Percentiles rank a stretch among this genome's conserved stretches.
These are phyloP conservation scores for Holtermanniella nyarrowii DNA, from an alignment of 768 basidiomycete species.

Conservation along the genomic window DNA sequence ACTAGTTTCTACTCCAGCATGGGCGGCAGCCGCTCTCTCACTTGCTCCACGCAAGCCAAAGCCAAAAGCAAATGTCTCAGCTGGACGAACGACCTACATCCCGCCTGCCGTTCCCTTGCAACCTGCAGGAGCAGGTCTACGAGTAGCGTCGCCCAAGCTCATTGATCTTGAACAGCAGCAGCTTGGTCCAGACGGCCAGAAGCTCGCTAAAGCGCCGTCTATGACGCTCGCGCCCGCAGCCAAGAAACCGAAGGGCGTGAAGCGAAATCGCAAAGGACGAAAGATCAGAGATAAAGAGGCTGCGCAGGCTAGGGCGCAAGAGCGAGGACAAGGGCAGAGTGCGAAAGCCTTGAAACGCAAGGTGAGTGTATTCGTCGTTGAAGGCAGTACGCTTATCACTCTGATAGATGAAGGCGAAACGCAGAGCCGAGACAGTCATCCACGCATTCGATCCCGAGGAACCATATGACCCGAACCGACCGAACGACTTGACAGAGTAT, in stretches of 20 bases:
- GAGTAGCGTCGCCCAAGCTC: not conserved
- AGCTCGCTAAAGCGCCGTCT: slow-evolving; percentile 32
- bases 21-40: not conserved
- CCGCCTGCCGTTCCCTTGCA: slow-evolving; percentile 5
- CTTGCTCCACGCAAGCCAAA: not conserved
- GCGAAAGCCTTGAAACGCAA: not conserved
- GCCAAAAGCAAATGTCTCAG: slow-evolving; percentile 2
- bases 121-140: slow-evolving; percentile 7
- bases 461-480: slow-evolving; percentile 37
- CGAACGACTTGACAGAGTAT: slow-evolving; percentile 38
- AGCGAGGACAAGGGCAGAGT: slow-evolving; percentile 33
- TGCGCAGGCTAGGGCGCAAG: slow-evolving; percentile 16
- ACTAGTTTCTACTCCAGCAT: not conserved
- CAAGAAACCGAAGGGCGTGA: slow-evolving; percentile 9
- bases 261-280: slow-evolving; percentile 5
- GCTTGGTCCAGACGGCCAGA: slow-evolving; percentile 28
- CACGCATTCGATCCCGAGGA: slow-evolving; percentile 37
- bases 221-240: slow-evolving; percentile 26
- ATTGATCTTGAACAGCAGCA: slow-evolving; percentile 11
- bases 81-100: slow-evolving; percentile 2
- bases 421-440: slow-evolving; percentile 14
- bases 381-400: no score
- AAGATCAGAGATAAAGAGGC: slow-evolving; percentile 11
- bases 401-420: slow-evolving; percentile 13
- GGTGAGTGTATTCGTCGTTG: not conserved